Base-by-base conservation (phyloP, 805 yeast genomes). In the Candida maesae region DNA sequence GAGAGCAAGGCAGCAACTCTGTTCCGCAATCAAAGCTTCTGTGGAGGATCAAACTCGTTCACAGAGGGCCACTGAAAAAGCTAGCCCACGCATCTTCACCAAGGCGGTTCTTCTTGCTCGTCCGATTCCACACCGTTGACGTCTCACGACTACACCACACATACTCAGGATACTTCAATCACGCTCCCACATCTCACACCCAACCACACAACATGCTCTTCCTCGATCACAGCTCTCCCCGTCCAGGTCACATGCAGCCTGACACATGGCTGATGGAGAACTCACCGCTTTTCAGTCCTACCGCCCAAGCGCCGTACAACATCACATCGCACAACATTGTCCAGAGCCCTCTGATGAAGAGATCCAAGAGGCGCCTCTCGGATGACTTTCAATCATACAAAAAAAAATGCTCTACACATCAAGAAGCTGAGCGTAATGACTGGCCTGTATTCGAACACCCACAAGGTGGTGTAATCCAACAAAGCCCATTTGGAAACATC, bases 281-380 rank as follows among this genome's bases (percentile, higher is more conserved):
- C 42, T 37, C 46, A 6, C 42, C 45, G 16, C 27, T 47, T 20
- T 47, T 44, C 39, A 41, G 46, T 11, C 51, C 50, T 5, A 38
- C 50, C 8, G 35, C 44, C 4, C 37, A 36, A n/a, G 36, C 49
- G 5, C 37, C 44, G 10, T 39, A 19, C 24, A 15, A 25, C 28
- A n/a, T 25, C 20, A 14, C 41, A 35, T 16, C 39, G 7, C 34
- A 35, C 33, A 30, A 14, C 24, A 16, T 20, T 12, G 38, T 27
- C 3, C 41, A 38, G 28, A 43, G 47, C 17, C 47, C 47, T 16
- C 27, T 43, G 30, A 27, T 28, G 28, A 41, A 39, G 34, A 35
- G 49, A 7, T 29, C 45, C 3, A 68, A 68, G 41, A 64, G 74
- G 50, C 51, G 67, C 39, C 53, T 56, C 23, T 67, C 73, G 1